Evolutionary conservation across 306 rosid species (phyloP), one percentile per base, ranked within the genome.

Genomic region (Casuarina cunninghamiana): DNA sequence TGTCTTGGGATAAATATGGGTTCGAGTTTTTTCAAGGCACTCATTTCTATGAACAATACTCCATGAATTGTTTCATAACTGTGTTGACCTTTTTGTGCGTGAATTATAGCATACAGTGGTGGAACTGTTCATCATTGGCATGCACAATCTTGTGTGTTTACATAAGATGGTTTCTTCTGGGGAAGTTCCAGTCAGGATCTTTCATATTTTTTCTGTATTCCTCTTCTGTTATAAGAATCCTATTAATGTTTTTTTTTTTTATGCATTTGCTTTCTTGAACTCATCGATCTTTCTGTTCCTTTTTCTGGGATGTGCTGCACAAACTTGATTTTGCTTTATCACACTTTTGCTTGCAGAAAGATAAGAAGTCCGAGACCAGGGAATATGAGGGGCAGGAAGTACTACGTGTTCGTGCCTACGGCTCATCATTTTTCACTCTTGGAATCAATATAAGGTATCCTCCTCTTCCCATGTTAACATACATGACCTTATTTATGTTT

Each of bases 401-500:
- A 70, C 77, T 95, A 84, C 45, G 78, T 21, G 97, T 93, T 80
- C 97, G 98, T 75, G 99, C 99, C 55, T 93, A 89, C 82, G 94
- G 96, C 67, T 93, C 97, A 38, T 90, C 93, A 7, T 93, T 86
- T 85, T 93, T 91, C 80, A 91, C 93, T 69, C 93, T 95, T 72
- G 97, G 96, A 74, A 89, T 95, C 81, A 89, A 89, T 76, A 89
- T 93, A 83, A 95, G 99, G 99, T 95, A 90, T 81, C 67, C 49
- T 46, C 76, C 15, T 79, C 72, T 78, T 38, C 69, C 55, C 43
- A 3, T 72, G 32, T 50, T 13, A 19, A 63, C 50, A 42, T 62
- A 41, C 4, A 62, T 77, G 26, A 79, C 35, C 68, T 43, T 35
- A 48, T 69, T 6, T 49, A 2, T 71, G 26, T 54, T 19, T 19